Base-by-base conservation (phyloP, 257 asterid species). In the Coffea eugenioides region DNA sequence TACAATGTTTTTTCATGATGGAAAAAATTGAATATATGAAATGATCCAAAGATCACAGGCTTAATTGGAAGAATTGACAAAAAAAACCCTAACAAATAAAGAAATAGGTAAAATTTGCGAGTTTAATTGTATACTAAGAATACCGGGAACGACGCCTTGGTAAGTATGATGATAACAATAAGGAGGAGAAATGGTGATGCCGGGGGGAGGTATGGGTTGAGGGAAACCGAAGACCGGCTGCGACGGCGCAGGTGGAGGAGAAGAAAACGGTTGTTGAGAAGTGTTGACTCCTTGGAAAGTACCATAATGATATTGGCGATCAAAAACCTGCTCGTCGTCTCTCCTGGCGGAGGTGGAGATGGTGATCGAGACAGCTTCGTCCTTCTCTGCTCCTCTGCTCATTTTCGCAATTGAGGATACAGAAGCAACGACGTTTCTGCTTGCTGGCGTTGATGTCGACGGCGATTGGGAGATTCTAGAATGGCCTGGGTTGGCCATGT, bases 241-340 rank as follows among this genome's bases (percentile, higher is more conserved):
- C 76, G 92, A 48, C 75, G 87, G 89, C 73, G 91, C 85, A 41
- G 87, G 85, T 54, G 92, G 89, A 77, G 90, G 86, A 34, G 87
- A 84, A 54, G 15, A 13, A 12, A 12, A 3, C 20, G 85, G 93
- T 21, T 82, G 94, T 81, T 92, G 78, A 20, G 78, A 88, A 82
- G 90, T 94, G 8, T 94, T 96, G 68, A 95, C 98, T 43, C 98
- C 98, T 87, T 95, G 97, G 77, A 95, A 95, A 46, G 98, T 91
- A 4, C 98, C 98, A 79, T 93, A 93, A 77, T 90, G 88, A 79
- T 88, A 82, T 69, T 86, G 87, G 46, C 71, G 83, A 71, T 91
- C 88, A 73, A 86, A 86, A 27, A 75, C 86, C 78, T 88, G 87
- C 20, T 79, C 87, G 54, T 81, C 90, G 75, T 82, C 74, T 20